Base-by-base conservation (phyloP, 495 filamentous ascomycete species). In the Penicillium alfredii region DNA sequence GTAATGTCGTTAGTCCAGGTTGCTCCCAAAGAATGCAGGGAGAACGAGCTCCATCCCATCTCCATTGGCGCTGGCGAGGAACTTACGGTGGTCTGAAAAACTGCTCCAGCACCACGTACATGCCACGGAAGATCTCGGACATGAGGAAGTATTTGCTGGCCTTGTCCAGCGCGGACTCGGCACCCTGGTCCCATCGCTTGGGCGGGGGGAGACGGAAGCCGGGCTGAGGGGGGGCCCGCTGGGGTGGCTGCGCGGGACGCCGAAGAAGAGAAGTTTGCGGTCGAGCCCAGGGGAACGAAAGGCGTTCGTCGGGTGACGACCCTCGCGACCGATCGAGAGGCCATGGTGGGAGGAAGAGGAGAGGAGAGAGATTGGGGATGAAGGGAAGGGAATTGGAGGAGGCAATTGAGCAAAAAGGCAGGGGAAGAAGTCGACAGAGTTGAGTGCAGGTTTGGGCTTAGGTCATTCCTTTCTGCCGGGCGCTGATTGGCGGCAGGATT, bases 41-140 rank as follows among this genome's bases (percentile, higher is more conserved):
- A 10, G 9, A 17, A 13, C 10, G 16, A 26, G 27, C 11, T 30
- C 27, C 22, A 21, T 34, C 21, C 15, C n/a, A n/a, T n/a, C n/a
- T n/a, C n/a, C n/a, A n/a, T n/a, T n/a, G n/a, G n/a, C n/a, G n/a
- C 26, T 35, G 24, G 12, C 27, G 30, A 34, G 41, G 42, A 24
- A 88, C 87, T 78, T 66, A 95, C 85, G 92, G 92, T 60, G 92
- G 84, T 58, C 92, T 69, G 73, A 98, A 98, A 76, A 82, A 98
- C 69, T 98, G 90, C 77, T 98, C 92, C 62, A 98, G 56, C 60
- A 92, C 81, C 34, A 97, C 84, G 56, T 94, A 97, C 93, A 98
- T 96, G 60, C 92, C 92, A 51, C 92, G 78, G 58, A 86, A 65
- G 80, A 98, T 92, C 73, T 98, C 92, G 4, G 84, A 82, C 73